Evolutionary conservation across 768 basidiomycete species (phyloP), one percentile per base, ranked within the genome.

Genomic region (Termitomyces eurrhizus): DNA sequence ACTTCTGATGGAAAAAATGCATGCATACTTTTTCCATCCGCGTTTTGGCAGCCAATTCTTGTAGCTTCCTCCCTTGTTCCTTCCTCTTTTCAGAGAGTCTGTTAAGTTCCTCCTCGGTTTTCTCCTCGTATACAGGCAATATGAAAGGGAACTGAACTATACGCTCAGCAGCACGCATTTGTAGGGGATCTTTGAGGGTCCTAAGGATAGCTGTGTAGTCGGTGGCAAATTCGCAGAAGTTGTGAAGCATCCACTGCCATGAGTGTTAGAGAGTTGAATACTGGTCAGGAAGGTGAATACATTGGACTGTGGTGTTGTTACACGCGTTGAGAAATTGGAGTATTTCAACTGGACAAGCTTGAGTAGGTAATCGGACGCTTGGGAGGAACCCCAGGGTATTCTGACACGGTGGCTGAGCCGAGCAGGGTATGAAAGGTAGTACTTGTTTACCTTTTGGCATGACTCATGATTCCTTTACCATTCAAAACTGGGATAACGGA

Each of bases 341-440:
- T 98, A 97, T 73, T 98, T 99, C 39, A 98, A 83, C 69, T 98
- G 95, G 45, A 95, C 87, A 24, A 96, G 86, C 69, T 95, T 97
- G 62, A 95, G 84, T 54, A 98, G 81, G 68, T 97, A 91, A 58
- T 99, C 97, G 0, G 92, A 86, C 1, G 93, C 86, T 67, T 98
- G 95, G 2, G 86, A 83, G 29, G 90, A 85, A 32, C 97, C 97
- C 93, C 94, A 98, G 4, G 93, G 91, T 73, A 99, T 92, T 64
- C 95, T 97, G 62, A 5, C 21, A 41, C 18, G 42, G 2, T 39
- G 41, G 46, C 7, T 55, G 35, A 57, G 35, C 26, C 59, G 21
- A 21, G 29, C 29, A 24, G 41, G 6, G 14, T 33, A 36, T 14
- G 5, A 12, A 16, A 45, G 46, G 45, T 8, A 21, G 3, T 44